Evolutionary conservation across 2,329 filamentous ascomycete genomes (phyloP).

Genomic region (Neospermospora avenae): DNA sequence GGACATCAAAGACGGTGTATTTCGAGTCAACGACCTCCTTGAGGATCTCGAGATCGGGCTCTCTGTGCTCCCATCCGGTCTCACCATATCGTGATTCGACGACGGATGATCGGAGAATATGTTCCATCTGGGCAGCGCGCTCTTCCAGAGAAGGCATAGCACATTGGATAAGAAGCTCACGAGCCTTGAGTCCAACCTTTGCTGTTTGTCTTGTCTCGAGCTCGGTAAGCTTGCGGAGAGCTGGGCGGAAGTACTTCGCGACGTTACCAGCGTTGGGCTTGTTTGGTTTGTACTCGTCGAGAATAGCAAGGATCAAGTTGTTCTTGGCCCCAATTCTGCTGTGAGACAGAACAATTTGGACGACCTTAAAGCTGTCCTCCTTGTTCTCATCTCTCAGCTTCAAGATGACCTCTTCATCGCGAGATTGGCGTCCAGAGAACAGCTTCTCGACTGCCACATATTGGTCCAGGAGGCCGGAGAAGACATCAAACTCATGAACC

Average conservation of each 20-base stretch:
- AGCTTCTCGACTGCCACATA: constrained; percentile 83
- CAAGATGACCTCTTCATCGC: constrained; percentile 92
- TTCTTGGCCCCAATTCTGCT: constrained; percentile 92
- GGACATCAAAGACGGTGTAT: constrained; percentile 95
- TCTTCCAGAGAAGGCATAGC: constrained; percentile 95
- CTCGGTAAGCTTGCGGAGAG: constrained; percentile 83
- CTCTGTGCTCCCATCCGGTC: constrained; percentile 92
- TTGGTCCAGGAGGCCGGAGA: constrained; percentile 72
- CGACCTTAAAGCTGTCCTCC: constrained; percentile 80
- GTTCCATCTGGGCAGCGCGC: constrained; percentile 94
- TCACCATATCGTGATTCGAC: constrained; percentile 97
- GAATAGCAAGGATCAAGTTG: constrained; percentile 83
- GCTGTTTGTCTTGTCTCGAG: constrained; percentile 79
- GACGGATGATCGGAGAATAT: constrained; percentile 93
- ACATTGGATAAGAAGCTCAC: constrained; percentile 96
- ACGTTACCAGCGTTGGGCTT: constrained; percentile 87
- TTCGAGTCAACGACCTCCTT: constrained; percentile 99
- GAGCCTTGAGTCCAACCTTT: constrained; percentile 95
- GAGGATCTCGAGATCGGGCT: constrained; percentile 84
- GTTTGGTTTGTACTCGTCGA: constrained; percentile 94
- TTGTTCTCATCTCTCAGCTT: constrained; percentile 95
- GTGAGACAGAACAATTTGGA: constrained; percentile 89
- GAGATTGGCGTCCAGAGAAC: constrained; percentile 78
- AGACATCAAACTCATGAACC: constrained; percentile 80
- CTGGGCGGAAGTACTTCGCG: constrained; percentile 78